Percentiles rank a stretch among this genome's conserved stretches.
These are phyloP conservation scores for Candida pseudoglaebosa DNA, from an alignment of 805 yeast species.

Conservation along the genomic window DNA sequence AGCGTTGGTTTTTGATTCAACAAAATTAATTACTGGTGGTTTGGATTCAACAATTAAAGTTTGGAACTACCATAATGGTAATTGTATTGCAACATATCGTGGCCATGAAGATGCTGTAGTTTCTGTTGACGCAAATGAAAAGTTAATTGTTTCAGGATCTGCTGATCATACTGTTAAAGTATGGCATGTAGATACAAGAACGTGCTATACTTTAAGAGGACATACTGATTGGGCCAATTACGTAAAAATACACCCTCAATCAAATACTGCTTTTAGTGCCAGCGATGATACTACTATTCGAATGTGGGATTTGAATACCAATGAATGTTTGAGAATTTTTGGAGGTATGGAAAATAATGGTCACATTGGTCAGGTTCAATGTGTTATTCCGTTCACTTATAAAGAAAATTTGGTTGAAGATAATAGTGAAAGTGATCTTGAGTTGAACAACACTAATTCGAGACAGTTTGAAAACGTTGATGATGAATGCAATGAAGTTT, in stretches of 20 bases:
- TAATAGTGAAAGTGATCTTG: constrained; percentile 36
- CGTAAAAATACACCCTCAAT: constrained; percentile 78
- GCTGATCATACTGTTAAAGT: constrained; percentile 91
- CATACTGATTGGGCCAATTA: constrained; percentile 90
- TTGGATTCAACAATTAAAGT: constrained; percentile 88
- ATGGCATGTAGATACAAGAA: constrained; percentile 93
- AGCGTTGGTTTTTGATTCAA: constrained; percentile 79
- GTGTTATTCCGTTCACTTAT: constrained; percentile 80
- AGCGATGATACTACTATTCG: constrained; percentile 89
- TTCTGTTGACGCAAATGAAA: constrained; percentile 74
- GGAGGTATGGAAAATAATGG: constrained; percentile 73
- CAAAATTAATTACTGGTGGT: constrained; percentile 88
- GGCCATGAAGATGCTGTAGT: constrained; percentile 89
- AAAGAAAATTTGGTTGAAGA: constrained; percentile 57
- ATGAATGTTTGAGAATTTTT: constrained; percentile 74
- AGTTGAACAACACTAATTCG: constrained; percentile 6
- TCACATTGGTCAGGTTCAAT: constrained; percentile 92
- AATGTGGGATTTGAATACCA: constrained; percentile 89
- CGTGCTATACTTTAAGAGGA: constrained; percentile 89
- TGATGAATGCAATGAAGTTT: constrained; percentile 7
- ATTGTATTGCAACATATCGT: constrained; percentile 87
- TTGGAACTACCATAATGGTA: constrained; percentile 95
- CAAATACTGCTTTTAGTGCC: constrained; percentile 78
- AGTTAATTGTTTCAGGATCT: constrained; percentile 86
- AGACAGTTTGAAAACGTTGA: constrained; percentile 5